These are phyloP conservation scores for Kodamaea leandrae DNA, from an alignment of 805 yeast species.

Conservation along the genomic window DNA sequence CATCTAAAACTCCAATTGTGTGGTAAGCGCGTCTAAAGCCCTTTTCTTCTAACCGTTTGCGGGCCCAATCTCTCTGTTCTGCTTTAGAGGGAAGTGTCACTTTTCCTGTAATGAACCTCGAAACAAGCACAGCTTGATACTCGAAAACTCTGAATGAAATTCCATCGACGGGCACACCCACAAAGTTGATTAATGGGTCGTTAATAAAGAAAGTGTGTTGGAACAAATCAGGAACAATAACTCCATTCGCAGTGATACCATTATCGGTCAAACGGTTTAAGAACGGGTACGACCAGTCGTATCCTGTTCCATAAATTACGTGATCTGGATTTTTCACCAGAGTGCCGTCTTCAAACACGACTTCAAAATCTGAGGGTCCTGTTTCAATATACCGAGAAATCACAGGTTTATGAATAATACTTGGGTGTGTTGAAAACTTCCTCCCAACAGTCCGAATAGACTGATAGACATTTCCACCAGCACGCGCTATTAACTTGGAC, in stretches of 20 bases:
- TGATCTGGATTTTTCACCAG: constrained; percentile 48
- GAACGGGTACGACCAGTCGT: constrained; percentile 63
- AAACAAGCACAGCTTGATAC: constrained; percentile 62
- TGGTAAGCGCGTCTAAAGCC: constrained; percentile 48
- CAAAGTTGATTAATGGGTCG: constrained; percentile 64
- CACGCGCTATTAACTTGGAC: constrained; percentile 22
- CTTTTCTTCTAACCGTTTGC: constrained; percentile 33
- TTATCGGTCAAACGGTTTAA: constrained; percentile 34
- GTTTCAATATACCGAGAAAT: constrained; percentile 19
- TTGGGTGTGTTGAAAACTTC: neutral
- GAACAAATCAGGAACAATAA: constrained; percentile 45
- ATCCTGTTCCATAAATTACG: constrained; percentile 74
- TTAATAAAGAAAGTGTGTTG: constrained; percentile 55
- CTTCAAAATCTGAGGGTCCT: constrained; percentile 26
- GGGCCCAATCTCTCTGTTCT: constrained; percentile 47
- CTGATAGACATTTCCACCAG: constrained; percentile 26
- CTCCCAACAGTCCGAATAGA: constrained; percentile 22
- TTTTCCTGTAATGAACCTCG: constrained; percentile 59
- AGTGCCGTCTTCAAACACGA: constrained; percentile 50
- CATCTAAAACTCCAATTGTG: constrained; percentile 22
- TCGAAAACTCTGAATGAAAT: constrained; percentile 62
- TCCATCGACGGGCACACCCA: constrained; percentile 60
- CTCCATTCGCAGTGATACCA: constrained; percentile 29
- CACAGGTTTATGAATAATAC: constrained; percentile 22
- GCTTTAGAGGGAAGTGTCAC: constrained; percentile 47